Base-by-base conservation (phyloP, 1,139 yeast species). In the Wickerhamiella pararugosa region DNA sequence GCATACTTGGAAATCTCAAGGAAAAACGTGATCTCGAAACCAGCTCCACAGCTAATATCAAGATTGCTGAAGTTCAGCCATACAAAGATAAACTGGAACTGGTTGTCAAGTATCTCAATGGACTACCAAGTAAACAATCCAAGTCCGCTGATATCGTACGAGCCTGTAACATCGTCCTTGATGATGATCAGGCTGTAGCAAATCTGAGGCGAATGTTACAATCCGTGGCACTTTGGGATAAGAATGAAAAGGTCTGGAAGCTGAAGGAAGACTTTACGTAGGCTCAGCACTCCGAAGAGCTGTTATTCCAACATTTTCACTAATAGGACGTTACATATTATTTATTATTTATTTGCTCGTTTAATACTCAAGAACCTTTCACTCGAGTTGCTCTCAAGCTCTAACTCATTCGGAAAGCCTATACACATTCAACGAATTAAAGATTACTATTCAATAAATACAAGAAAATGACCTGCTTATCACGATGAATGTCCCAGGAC, bases 221-320 rank as follows among this genome's bases (percentile, higher is more conserved):
- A 45, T 72, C 75, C 42, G 71, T 83, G 11, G 83, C 94, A 5
- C 61, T 55, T 0, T 87, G 94, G 90, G 73, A 78, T 48, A 59
- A 64, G 7, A 54, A 47, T 1, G 59, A 58, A 35, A 70, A 71
- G 42, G 77, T 76, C 0, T 86, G 96, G 95, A 55, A 55, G 1
- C 59, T 83, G 35, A 76, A 76, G 49, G 67, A 66, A 1, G 87
- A 77, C 43, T 78, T 69, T 35, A 26, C 25, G 11, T 38, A 21
- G 25, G 21, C 21, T 15, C 21, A 15, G 21, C 21, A 15, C 21
- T n/a, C 21, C 21, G 2, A 15, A 3, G 21, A 15, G 21, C 21
- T 4, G 21, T 5, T 5, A 37, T 8, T 4, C 3, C 25, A 7
- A 34, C 10, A 10, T 21, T 2, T 25, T 9, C 8, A 31, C 9